Base-by-base conservation (phyloP, 1,284 basidiomycete species). In the Cystobasidiaceae sp. region DNA sequence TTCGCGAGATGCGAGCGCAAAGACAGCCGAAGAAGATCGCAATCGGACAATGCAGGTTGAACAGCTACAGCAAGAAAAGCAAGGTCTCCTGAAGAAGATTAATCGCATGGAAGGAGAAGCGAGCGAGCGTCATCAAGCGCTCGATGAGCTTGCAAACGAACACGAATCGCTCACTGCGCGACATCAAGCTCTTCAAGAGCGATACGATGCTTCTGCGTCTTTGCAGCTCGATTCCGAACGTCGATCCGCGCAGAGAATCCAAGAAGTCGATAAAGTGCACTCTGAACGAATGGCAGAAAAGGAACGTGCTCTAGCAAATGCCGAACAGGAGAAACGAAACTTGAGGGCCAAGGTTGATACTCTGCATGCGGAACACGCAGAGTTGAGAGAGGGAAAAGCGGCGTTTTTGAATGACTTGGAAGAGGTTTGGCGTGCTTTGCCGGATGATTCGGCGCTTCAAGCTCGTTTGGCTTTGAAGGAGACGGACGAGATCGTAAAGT, bases 401-500 rank as follows among this genome's bases (percentile, higher is more conserved):
- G 41, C 50, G 15, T 39, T 56, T n/a, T 15, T 55, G n/a, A 21
- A n/a, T 21, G 37, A 51, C n/a, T 30, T 66, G n/a, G 45, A 46
- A 23, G 59, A 67, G 37, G 21, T 54, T 0, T 45, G 39, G 48
- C 21, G 21, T 8, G 23, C 15, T 7, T 11, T 55, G 32, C 46
- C 61, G 13, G 27, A 59, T 13, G 52, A 65, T n/a, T 41, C 45
- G 27, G 30, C 49, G 39, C 41, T 57, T 25, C 52, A 60, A 30
- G 25, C 57, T n/a, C 50, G 68, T 17, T 48, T 65, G 21, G 61
- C 66, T 9, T 46, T 70, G 1, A 63, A 56, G 52, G 60, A 50
- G 25, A 39, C 64, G 28, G 64, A 69, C 44, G 67, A 69, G 33
- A 49, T 71, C n/a, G 21, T 46, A 3, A 33, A 46, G 37, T 66